These are phyloP conservation scores for Coemansia sp. DNA, from an alignment of 192 early-diverging fungal genomes.

Conservation along the genomic window DNA sequence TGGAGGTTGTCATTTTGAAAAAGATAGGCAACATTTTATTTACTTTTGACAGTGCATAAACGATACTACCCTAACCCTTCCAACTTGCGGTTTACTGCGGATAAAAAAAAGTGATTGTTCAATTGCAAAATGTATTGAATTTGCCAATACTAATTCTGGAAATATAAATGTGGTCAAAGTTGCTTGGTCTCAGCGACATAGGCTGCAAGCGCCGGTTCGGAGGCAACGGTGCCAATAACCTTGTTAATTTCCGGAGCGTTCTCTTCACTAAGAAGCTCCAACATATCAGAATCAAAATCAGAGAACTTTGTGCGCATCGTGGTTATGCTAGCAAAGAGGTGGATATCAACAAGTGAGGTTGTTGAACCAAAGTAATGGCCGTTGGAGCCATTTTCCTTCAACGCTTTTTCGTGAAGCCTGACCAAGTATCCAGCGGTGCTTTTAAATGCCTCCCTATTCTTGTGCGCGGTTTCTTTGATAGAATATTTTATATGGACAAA, in stretches of 20 bases:
- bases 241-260: background rate
- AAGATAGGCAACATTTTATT: too few relatives aligned
- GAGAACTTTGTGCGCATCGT: background rate
- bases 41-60: too few relatives aligned
- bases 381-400: conserved; percentile 55
- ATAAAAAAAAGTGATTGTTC: too few relatives aligned
- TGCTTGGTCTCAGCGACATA: background rate
- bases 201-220: background rate
- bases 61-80: too few relatives aligned
- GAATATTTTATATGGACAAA: background rate
- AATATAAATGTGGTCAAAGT: background rate
- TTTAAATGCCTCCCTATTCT: conserved; percentile 8
- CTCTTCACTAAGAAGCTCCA: background rate
- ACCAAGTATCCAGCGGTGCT: conserved; percentile 16
- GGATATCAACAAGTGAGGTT: conserved; percentile 42
- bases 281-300: background rate
- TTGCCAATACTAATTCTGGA: too few relatives aligned
- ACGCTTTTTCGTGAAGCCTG: conserved; percentile 43
- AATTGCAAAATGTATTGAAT: too few relatives aligned
- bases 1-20: too few relatives aligned
- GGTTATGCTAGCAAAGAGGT: background rate
- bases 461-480: background rate
- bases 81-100: too few relatives aligned
- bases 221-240: background rate
- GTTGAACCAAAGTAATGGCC: conserved; percentile 57